phyloP scores from a whole-genome alignment of 106 monocot species.

The Gastrodia elata region DNA sequence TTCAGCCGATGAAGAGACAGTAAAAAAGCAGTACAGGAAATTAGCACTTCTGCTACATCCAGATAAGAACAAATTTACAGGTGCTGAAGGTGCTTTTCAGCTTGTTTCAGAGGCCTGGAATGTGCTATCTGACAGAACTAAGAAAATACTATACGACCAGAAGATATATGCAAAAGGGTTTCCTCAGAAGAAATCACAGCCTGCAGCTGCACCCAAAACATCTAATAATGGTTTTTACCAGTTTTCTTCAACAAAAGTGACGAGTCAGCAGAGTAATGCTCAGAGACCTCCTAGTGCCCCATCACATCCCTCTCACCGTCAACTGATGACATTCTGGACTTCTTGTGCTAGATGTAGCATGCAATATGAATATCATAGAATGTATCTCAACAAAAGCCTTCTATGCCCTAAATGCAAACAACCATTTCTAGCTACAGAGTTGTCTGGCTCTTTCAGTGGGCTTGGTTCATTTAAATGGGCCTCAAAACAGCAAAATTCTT shows the following conservation, averaged over 20 bases:
- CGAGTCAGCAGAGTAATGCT: neutral
- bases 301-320: conserved; percentile 1
- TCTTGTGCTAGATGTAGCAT: conserved; percentile 38
- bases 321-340: conserved; percentile 42
- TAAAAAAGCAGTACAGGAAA: conserved; percentile 21
- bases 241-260: conserved; percentile 4
- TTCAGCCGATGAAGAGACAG: conserved; percentile 10
- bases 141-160: conserved; percentile 14
- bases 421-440: conserved; percentile 28
- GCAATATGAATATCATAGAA: conserved; percentile 47
- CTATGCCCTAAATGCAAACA: conserved; percentile 40
- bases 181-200: neutral
- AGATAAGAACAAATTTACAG: conserved; percentile 18
- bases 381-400: conserved; percentile 44
- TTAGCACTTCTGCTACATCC: conserved; percentile 18
- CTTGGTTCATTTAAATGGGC: neutral
- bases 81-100: conserved; percentile 18
- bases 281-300: neutral
- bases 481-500: conserved; percentile 4
- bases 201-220: neutral
- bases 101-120: conserved; percentile 25
- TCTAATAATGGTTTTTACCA: conserved; percentile 5
- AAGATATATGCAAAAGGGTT: conserved; percentile 9
- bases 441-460: conserved; percentile 4
- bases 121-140: conserved; percentile 19